Conservation (phyloP, 2,329 filamentous ascomycete species). For the Phialophora chinensis region DNA sequence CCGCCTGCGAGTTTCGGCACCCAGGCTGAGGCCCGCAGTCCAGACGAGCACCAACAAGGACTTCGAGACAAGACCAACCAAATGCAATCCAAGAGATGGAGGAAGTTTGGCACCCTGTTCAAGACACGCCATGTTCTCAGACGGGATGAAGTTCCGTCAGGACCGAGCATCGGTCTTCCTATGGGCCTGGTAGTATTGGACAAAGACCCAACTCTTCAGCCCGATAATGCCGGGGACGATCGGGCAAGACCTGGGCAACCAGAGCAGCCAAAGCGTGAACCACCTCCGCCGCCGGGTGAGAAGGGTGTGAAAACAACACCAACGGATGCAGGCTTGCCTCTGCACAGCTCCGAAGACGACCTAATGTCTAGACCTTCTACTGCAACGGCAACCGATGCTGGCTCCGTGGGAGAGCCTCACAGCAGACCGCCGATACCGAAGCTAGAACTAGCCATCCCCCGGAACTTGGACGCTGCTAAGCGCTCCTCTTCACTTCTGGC, state of each 20-base stretch:
- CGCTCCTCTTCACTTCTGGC: constrained; percentile 36
- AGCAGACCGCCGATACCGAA: constrained; percentile 29
- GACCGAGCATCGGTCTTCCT: constrained; percentile 31
- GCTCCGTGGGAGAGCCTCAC: constrained; percentile 17
- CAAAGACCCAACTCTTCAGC: constrained; percentile 21
- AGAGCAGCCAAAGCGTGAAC: constrained; percentile 14
- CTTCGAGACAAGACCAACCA: constrained; percentile 21
- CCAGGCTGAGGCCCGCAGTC: constrained; percentile 10
- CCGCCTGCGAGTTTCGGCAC: constrained; percentile 29
- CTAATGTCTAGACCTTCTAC: constrained; percentile 28
- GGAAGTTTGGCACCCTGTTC: constrained; percentile 54
- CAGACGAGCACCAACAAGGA: constrained; percentile 18
- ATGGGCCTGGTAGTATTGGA: constrained; percentile 32
- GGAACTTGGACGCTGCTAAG: constrained; percentile 28
- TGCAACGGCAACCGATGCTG: constrained; percentile 27
- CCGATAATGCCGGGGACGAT: constrained; percentile 15
- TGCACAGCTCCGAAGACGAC: constrained; percentile 22
- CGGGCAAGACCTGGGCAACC: constrained; percentile 21
- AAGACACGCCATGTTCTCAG: constrained; percentile 42
- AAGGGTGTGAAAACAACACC: constrained; percentile 8
- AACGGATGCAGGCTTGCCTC: constrained; percentile 3
- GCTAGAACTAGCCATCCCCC: constrained; percentile 34
- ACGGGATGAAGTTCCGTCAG: constrained; percentile 24
- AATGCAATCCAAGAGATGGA: constrained; percentile 51
- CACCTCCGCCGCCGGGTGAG: constrained; percentile 17